Conservation (phyloP, 176 grass and related monocot genomes). For the Zea mays region Zm-B73-REFERENCE-NAM-5.0 NC_050096.1:49632501-49633000, state of each 20-base stretch:
- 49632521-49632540: background rate
- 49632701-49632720: background rate
- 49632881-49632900: background rate
- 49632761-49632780: constrained; percentile 11
- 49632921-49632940: background rate
- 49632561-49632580: background rate
- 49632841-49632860: constrained; percentile 16
- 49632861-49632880: background rate
- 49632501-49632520: background rate
- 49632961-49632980: constrained; percentile 6
- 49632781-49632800: background rate
- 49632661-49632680: background rate
- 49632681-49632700: background rate
- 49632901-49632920: background rate
- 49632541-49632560: background rate
- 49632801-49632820: constrained; percentile 1
- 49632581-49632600: constrained; percentile 9
- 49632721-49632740: background rate
- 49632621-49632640: background rate
- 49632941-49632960: background rate
- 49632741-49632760: background rate
- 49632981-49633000: constrained; percentile 85
- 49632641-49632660: background rate
- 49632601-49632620: background rate
- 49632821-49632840: background rate